phyloP scores from a whole-genome alignment of 2,329 filamentous ascomycete species.

The Neurospora crassa region DNA sequence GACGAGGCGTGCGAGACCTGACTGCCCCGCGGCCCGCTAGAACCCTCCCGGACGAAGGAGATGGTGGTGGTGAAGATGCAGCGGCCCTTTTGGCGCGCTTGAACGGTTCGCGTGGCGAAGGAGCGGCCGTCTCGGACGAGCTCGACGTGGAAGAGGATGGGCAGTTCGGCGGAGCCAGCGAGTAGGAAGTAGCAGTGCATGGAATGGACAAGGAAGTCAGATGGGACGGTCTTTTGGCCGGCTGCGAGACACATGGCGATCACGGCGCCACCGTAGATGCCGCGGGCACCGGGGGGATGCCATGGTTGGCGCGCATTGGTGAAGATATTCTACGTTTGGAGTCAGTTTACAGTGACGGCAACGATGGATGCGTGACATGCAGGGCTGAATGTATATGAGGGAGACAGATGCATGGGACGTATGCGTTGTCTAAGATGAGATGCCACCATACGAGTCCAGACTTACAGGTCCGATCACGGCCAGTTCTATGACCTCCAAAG shows the following conservation, averaged over 20 bases:
- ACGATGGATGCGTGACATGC: neutral
- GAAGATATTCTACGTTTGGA: conserved; percentile 62
- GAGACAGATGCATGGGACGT: neutral
- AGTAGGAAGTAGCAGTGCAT: conserved; percentile 99
- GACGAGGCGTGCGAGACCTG: conserved; percentile 56
- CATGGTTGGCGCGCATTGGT: conserved; percentile 88
- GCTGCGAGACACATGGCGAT: conserved; percentile 88
- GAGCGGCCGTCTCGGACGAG: conserved; percentile 81
- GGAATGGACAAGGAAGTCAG: conserved; percentile 76
- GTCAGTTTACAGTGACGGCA: neutral
- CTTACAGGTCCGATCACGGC: conserved; percentile 63
- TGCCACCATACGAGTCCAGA: conserved; percentile 6
- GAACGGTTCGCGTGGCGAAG: conserved; percentile 90
- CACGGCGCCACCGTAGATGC: conserved; percentile 86
- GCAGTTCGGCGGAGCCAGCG: conserved; percentile 73
- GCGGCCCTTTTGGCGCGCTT: conserved; percentile 77
- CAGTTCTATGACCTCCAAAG: conserved; percentile 76
- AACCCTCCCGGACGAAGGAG: conserved; percentile 67
- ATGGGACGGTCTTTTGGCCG: conserved; percentile 76
- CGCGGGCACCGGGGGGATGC: conserved; percentile 85
- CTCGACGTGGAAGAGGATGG: conserved; percentile 92
- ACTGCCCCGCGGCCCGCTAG: conserved; percentile 32
- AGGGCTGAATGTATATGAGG: neutral
- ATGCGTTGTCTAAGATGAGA: neutral
- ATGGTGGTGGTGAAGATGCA: conserved; percentile 95